Base-by-base conservation (phyloP, 2,329 filamentous ascomycete species). In the Talaromyces sp. region DNA sequence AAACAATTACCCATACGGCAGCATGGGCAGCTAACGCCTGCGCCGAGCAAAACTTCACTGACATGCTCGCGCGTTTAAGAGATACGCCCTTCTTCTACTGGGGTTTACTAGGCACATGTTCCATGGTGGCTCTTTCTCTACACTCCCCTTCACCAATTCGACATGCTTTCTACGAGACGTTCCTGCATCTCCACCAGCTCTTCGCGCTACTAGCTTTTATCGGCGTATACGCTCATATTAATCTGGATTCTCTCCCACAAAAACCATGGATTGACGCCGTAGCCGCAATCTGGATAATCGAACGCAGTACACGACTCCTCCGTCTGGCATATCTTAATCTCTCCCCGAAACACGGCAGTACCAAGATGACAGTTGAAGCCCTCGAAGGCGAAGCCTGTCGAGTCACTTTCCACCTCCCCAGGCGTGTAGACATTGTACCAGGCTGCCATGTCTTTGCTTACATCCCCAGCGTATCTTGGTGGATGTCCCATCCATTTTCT, bases 151-250 rank as follows among this genome's bases (percentile, higher is more conserved):
- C 91, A 2, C 88, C 91, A 0, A 69, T 99, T 47, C 87, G 94
- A 56, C 93, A 97, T 72, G 91, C 92, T 35, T 97, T 96, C 70
- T 99, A 99, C 77, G 94, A 99, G 76, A 95, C 91, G 1, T 99
- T 99, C 58, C 62, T 80, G 20, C 75, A 79, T 55, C 60, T 78
- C 6, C 77, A 80, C 61, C 76, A 79, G 54, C 58, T 77, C 11
- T 68, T 71, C 19, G 77, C 75, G 9, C 57, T 79, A 14, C 43
- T 75, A n/a, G 68, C 74, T 14, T 66, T 78, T 47, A 46, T 77
- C 13, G 77, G 76, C 9, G 67, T 79, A 32, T 78, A 76, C 53
- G 36, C 75, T 19, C 78, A 80, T 56, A 60, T 78, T 24, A 57
- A 71, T 20, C 50, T 76, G 2, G 75, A 77, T 58, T 65, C 60